phyloP scores from a whole-genome alignment of 2,329 filamentous ascomycete species.

The Colletotrichum spinosum region DNA sequence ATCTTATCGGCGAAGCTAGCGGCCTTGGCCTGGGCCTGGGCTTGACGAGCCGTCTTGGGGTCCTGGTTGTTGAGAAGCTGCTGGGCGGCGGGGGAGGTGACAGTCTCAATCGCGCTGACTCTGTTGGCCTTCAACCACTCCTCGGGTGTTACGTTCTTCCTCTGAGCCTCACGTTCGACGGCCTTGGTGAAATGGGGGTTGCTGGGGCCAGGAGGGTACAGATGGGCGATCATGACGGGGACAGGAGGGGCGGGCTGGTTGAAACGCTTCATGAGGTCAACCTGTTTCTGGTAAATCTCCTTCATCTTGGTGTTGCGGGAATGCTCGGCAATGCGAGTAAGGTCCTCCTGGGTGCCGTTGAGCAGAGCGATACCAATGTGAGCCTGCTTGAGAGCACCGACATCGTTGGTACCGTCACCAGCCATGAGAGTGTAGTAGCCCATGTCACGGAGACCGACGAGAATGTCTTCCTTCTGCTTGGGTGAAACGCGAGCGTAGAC shows the following conservation, averaged over 20 bases:
- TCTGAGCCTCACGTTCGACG: slow-evolving; percentile 85
- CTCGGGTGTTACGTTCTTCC: slow-evolving; percentile 76
- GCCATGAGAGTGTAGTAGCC: slow-evolving; percentile 99
- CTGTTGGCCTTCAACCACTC: slow-evolving; percentile 67
- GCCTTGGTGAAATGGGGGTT: slow-evolving; percentile 98
- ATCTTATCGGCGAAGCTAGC: slow-evolving; percentile 87
- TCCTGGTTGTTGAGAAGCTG: slow-evolving; percentile 63
- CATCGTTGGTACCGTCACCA: slow-evolving; percentile 97
- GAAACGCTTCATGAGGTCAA: slow-evolving; percentile 91
- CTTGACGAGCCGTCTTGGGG: slow-evolving; percentile 68
- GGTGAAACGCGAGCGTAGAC: slow-evolving; percentile 98
- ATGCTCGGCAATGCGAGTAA: slow-evolving; percentile 92
- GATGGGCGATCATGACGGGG: slow-evolving; percentile 89
- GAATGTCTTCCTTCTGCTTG: slow-evolving; percentile 98
- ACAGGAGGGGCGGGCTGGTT: slow-evolving; percentile 94
- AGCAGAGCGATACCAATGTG: slow-evolving; percentile 96
- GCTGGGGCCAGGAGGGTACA: slow-evolving; percentile 89
- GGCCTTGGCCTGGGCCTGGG: slow-evolving; percentile 77
- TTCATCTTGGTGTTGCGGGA: slow-evolving; percentile 97
- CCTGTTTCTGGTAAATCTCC: slow-evolving; percentile 97
- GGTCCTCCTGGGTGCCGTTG: slow-evolving; percentile 92
- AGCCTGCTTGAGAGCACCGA: slow-evolving; percentile 96
- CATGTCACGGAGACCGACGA: slow-evolving; percentile 95
- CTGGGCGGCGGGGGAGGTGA: slow-evolving; percentile 75
- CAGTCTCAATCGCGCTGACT: slow-evolving; percentile 68